phyloP scores from a whole-genome alignment of 495 filamentous ascomycete genomes.

The Friedmanniomyces endolithicus region DNA sequence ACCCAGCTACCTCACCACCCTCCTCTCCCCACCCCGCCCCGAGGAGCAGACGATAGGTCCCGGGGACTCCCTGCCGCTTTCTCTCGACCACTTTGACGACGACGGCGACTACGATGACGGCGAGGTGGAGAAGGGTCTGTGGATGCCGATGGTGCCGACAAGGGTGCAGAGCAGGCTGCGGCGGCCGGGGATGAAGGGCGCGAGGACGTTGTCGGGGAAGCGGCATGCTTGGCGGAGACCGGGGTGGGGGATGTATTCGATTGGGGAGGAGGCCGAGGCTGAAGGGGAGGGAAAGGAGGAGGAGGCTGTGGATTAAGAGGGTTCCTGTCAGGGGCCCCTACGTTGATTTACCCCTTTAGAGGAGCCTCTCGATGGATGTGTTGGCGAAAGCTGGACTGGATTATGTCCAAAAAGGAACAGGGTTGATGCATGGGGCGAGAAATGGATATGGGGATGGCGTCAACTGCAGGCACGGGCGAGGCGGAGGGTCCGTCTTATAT shows the following conservation, averaged over 20 bases:
- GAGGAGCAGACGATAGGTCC: not conserved
- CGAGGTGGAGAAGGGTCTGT: too few species aligned
- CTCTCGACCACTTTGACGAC: not conserved
- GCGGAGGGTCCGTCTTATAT: too few species aligned
- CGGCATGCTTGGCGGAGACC: constrained; percentile 12
- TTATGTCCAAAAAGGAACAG: too few species aligned
- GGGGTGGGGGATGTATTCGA: constrained; percentile 4
- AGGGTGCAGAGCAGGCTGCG: not conserved
- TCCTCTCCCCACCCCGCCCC: not conserved
- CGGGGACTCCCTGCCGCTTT: constrained; percentile 4
- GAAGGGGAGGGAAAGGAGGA: not conserved
- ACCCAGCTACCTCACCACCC: constrained; percentile 7
- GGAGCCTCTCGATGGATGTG: too few species aligned
- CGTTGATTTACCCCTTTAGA: too few species aligned
- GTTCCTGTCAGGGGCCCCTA: not conserved
- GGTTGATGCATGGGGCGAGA: too few species aligned
- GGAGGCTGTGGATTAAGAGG: not conserved
- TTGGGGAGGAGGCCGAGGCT: constrained; percentile 13
- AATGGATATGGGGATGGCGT: too few species aligned
- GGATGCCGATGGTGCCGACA: too few species aligned
- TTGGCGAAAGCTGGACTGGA: too few species aligned
- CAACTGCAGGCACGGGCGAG: too few species aligned
- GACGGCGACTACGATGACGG: too few species aligned
- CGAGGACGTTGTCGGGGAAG: constrained; percentile 14
- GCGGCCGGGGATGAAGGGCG: constrained; percentile 12